These are phyloP conservation scores for Fusarium sp. DNA, from an alignment of 2,329 filamentous ascomycete species.

Conservation along the genomic window DNA sequence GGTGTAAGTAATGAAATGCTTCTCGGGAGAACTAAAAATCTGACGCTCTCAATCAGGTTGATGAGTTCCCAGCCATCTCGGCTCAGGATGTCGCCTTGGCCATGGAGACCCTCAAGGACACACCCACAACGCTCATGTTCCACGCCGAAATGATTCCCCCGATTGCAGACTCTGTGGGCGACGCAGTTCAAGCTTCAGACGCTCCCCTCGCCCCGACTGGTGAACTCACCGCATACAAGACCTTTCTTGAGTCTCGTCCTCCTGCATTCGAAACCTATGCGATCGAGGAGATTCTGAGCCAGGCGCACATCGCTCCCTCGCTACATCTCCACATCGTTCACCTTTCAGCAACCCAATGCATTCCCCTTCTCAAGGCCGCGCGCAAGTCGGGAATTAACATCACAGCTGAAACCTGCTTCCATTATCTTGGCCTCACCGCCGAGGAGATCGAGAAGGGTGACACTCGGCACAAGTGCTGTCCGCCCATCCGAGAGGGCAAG, in stretches of 20 bases:
- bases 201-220: constrained; percentile 81
- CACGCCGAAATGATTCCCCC: constrained; percentile 99
- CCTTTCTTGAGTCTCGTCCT: constrained; percentile 92
- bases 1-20: constrained; percentile 75
- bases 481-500: constrained; percentile 84
- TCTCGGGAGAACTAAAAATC: not conserved
- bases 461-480: constrained; percentile 95
- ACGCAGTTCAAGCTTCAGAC: constrained; percentile 79
- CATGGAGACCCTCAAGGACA: constrained; percentile 84
- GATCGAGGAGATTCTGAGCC: constrained; percentile 86
- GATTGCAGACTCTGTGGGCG: constrained; percentile 83
- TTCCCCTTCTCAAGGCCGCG: constrained; percentile 84
- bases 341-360: constrained; percentile 89
- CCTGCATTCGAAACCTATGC: constrained; percentile 93
- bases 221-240: constrained; percentile 83
- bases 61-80: constrained; percentile 95
- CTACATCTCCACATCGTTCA: constrained; percentile 95
- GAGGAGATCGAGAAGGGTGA: constrained; percentile 89
- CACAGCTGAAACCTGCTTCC: constrained; percentile 96
- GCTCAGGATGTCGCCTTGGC: constrained; percentile 83
- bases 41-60: constrained; percentile 71
- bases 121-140: constrained; percentile 96
- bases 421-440: constrained; percentile 88
- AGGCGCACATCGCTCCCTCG: constrained; percentile 84
- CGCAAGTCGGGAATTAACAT: constrained; percentile 83